Evolutionary conservation across 2,329 filamentous ascomycete genomes (phyloP).

Genomic region (Dothistroma septosporum): DNA sequence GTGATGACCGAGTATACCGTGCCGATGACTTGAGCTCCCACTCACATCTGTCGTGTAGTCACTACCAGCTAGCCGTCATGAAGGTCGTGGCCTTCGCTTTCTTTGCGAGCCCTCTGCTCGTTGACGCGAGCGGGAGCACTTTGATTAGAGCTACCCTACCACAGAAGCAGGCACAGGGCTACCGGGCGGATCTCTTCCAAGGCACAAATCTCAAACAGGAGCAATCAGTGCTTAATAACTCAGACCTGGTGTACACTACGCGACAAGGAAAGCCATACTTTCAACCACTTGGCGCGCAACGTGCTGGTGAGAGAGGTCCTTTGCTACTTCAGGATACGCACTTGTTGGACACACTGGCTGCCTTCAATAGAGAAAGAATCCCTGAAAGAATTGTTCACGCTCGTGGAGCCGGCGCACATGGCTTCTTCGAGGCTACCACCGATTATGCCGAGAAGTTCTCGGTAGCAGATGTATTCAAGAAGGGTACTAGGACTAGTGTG

Average conservation of each 20-base stretch:
- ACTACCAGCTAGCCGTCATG: slow-evolving; percentile 6
- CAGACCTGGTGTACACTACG: slow-evolving; percentile 30
- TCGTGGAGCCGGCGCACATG: slow-evolving; percentile 55
- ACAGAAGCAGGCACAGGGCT: slow-evolving; percentile 9
- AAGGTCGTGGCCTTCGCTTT: slow-evolving; percentile 12
- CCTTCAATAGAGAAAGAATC: slow-evolving; percentile 69
- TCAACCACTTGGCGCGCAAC: slow-evolving; percentile 34
- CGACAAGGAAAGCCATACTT: slow-evolving; percentile 30
- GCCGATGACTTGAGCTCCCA: not conserved
- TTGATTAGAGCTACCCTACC: slow-evolving; percentile 15
- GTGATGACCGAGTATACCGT: not conserved
- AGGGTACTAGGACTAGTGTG: slow-evolving; percentile 61
- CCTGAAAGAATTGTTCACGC: slow-evolving; percentile 64
- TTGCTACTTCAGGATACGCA: slow-evolving; percentile 62
- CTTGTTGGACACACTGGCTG: slow-evolving; percentile 58
- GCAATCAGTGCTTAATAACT: slow-evolving; percentile 27
- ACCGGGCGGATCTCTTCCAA: slow-evolving; percentile 27
- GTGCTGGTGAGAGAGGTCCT: slow-evolving; percentile 50
- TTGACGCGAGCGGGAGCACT: slow-evolving; percentile 11
- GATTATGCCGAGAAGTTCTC: slow-evolving; percentile 27
- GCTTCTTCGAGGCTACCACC: slow-evolving; percentile 54
- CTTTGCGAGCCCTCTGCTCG: slow-evolving; percentile 12
- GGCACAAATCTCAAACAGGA: slow-evolving; percentile 28
- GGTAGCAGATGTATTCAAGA: slow-evolving; percentile 61
- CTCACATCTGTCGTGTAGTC: not conserved